Conservation (phyloP, 2,329 filamentous ascomycete species). For the Talaromyces islandicus region DNA sequence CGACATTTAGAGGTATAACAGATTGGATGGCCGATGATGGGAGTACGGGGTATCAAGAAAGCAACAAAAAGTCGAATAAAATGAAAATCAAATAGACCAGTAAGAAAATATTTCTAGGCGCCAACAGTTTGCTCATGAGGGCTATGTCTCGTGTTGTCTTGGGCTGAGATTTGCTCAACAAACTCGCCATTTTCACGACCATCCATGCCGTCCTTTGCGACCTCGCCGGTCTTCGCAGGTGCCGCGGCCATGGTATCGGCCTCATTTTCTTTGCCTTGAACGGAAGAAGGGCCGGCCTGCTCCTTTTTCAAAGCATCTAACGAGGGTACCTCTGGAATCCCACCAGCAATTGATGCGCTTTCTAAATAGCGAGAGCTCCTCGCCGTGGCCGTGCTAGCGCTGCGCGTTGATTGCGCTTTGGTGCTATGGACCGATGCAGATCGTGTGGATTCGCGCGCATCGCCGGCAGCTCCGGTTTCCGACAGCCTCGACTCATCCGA, state of each 20-base stretch:
- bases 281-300: not conserved
- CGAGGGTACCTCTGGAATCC: conserved; percentile 16
- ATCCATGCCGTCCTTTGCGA: not conserved
- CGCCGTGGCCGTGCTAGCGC: conserved; percentile 61
- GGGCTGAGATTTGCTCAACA: conserved; percentile 10
- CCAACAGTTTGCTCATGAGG: conserved; percentile 22
- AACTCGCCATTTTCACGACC: conserved; percentile 3
- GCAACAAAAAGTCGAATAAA: conserved; percentile 8
- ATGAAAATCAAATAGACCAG: not conserved
- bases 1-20: not conserved
- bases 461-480: conserved; percentile 24
- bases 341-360: conserved; percentile 18
- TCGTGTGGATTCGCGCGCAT: conserved; percentile 21
- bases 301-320: conserved; percentile 2
- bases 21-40: not conserved
- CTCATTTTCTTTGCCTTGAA: not conserved
- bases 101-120: conserved; percentile 15
- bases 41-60: conserved; percentile 8
- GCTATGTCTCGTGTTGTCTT: conserved; percentile 17
- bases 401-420: conserved; percentile 58
- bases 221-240: conserved; percentile 1
- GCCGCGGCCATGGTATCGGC: not conserved
- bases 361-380: conserved; percentile 41
- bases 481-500: conserved; percentile 32
- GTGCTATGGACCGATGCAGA: conserved; percentile 31